A percentile compares a stretch with the other conserved stretches of the same genome.
These are phyloP conservation scores for Myxozyma mucilagina DNA, from an alignment of 805 yeast genomes.

Conservation along the genomic window DNA sequence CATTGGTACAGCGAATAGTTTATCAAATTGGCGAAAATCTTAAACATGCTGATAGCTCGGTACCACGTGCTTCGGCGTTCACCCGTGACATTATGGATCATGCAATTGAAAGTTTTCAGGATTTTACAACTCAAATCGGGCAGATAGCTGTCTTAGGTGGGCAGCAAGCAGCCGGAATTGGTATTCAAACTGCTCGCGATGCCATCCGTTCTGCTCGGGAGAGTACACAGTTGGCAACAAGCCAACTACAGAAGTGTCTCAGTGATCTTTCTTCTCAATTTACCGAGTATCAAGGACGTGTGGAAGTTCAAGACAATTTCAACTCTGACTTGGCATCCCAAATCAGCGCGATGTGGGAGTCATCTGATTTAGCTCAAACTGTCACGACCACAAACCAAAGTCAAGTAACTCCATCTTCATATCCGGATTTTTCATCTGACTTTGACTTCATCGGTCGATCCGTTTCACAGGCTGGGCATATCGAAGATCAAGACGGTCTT, in stretches of 20 bases:
- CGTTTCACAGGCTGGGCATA: constrained; percentile 2
- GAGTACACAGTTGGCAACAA: constrained; percentile 18
- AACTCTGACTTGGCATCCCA: constrained; percentile 7
- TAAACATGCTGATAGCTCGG: neutral
- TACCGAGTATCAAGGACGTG: constrained; percentile 1
- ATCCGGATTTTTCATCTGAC: neutral
- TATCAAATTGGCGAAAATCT: constrained; percentile 11
- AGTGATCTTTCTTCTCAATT: constrained; percentile 13
- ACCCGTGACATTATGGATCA: constrained; percentile 17
- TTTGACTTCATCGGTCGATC: constrained; percentile 9
- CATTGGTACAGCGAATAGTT: constrained; percentile 19
- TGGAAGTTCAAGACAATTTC: neutral
- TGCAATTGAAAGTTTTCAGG: constrained; percentile 16
- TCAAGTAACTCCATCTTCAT: neutral
- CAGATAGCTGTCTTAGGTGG: constrained; percentile 20
- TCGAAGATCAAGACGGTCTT: constrained; percentile 4
- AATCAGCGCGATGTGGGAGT: constrained; percentile 12
- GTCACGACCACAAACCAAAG: neutral
- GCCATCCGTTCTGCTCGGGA: constrained; percentile 21
- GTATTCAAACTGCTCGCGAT: constrained; percentile 20
- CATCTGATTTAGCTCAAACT: constrained; percentile 5
- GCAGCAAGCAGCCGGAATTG: constrained; percentile 14
- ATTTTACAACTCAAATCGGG: constrained; percentile 22
- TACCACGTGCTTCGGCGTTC: constrained; percentile 1
- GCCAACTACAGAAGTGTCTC: constrained; percentile 19